Evolutionary conservation across 2,329 filamentous ascomycete genomes (phyloP), one percentile per base, ranked within the genome.

Genomic region (Penicillium sp.): DNA sequence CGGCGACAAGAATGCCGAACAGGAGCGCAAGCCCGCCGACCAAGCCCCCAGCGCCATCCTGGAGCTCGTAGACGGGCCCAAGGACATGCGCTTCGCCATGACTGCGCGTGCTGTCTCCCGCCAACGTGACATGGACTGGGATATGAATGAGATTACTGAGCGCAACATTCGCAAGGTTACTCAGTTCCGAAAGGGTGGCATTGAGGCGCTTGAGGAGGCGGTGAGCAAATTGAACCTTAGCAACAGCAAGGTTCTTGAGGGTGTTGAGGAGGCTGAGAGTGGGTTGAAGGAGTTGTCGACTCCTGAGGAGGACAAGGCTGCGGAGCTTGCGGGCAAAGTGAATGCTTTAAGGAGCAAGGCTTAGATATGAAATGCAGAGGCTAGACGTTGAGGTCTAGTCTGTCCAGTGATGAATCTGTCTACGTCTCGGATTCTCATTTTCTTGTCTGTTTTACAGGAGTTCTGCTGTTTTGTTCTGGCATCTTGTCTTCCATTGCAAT

Each of bases 11-110:
- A 44, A 44, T 9, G 56, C 58, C 22, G 43, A 39, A 2, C 50
- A 51, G 5, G 56, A 55, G 25, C 61, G 54, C 47, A 63, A 63
- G 42, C 61, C 61, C 2, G 81, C 83, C 66, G 92, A 97, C 72
- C 90, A 96, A 76, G 92, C 89, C 8, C 83, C 86, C 57, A 92
- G 88, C 30, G 92, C 94, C 20, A 92, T 99, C 58, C 85, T 99
- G 43, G 91, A 97, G 75, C 83, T 99, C 28, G 92, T 99, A 55
- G 94, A 99, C 73, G 92, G 92, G 31, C 90, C 91, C 30, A 88
- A 87, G 70, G 94, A 99, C 74, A 89, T 96, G 78, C 88, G 92
- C 30, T 96, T 96, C 75, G 90, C 90, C 65, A 86, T 97, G 82
- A 96, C 92, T 2, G 94, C 94, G 24, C 88, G 88, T 63, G 86